Evolutionary conservation across 345 rosid genomes (phyloP).

Genomic region (Odontarrhena argentea): DNA sequence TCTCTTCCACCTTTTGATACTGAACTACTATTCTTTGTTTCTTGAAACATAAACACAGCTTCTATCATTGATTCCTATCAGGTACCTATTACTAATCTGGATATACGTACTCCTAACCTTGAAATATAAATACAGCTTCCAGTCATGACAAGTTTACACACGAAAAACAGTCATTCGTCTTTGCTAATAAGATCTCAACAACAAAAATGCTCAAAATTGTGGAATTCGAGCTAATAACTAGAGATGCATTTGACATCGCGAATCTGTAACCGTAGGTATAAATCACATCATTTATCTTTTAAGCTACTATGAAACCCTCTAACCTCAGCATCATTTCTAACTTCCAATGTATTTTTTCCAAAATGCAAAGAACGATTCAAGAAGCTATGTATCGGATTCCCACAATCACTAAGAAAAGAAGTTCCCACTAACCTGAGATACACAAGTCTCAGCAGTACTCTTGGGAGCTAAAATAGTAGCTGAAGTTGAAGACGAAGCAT

Average conservation of each 20-base stretch:
- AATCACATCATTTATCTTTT: not conserved
- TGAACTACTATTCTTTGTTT: not conserved
- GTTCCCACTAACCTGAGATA: conserved; percentile 50
- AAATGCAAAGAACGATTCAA: conserved; percentile 4
- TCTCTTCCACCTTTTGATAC: not conserved
- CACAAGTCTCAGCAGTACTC: conserved; percentile 44
- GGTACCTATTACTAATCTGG: not conserved
- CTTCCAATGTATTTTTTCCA: not conserved
- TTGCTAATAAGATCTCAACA: not conserved
- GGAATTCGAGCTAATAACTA: not conserved
- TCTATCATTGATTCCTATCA: not conserved
- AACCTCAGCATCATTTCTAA: not conserved
- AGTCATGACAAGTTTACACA: not conserved
- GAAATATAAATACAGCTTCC: not conserved
- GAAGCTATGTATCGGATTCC: not conserved
- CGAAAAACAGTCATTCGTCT: not conserved
- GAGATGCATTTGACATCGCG: conserved; percentile 3
- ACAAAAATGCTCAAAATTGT: not conserved
- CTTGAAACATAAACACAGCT: not conserved
- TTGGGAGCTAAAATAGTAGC: conserved; percentile 46
- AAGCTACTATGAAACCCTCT: conserved; percentile 17
- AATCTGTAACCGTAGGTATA: not conserved
- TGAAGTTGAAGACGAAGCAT: conserved; percentile 53
- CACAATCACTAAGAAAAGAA: not conserved
- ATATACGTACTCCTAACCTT: not conserved